Conservation (phyloP, 805 yeast species). For the Suhomyces emberorum region DNA sequence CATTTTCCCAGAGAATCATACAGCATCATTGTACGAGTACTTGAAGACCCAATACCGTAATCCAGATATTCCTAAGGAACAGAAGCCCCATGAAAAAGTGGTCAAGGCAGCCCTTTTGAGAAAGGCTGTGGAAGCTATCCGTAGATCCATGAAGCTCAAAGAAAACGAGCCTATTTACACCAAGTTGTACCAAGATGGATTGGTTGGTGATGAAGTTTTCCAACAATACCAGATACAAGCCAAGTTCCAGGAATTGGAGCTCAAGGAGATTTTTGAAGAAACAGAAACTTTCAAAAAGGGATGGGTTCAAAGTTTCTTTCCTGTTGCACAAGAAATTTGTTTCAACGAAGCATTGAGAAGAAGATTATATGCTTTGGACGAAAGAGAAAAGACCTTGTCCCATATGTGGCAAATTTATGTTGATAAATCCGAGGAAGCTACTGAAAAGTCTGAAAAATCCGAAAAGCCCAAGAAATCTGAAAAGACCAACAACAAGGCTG, state of each 20-base stretch:
- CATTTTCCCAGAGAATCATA: conserved; percentile 66
- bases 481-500: too few relatives aligned
- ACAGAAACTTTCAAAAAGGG: conserved; percentile 71
- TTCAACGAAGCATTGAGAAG: conserved; percentile 88
- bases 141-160: conserved; percentile 77
- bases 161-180: conserved; percentile 72
- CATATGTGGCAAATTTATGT: conserved; percentile 34
- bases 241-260: conserved; percentile 76
- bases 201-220: conserved; percentile 86
- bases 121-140: conserved; percentile 79
- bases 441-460: too few relatives aligned
- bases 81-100: conserved; percentile 72
- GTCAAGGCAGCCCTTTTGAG: conserved; percentile 57
- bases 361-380: conserved; percentile 52
- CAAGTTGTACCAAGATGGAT: conserved; percentile 77
- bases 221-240: conserved; percentile 75
- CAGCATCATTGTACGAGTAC: conserved; percentile 60
- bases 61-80: conserved; percentile 34
- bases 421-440: conserved; percentile 6
- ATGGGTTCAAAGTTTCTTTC: conserved; percentile 76
- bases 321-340: conserved; percentile 82
- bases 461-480: too few relatives aligned
- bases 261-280: conserved; percentile 71
- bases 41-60: conserved; percentile 45
- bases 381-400: conserved; percentile 30